phyloP scores from a whole-genome alignment of 176 grass and related monocot species.

The Typha latifolia region DNA sequence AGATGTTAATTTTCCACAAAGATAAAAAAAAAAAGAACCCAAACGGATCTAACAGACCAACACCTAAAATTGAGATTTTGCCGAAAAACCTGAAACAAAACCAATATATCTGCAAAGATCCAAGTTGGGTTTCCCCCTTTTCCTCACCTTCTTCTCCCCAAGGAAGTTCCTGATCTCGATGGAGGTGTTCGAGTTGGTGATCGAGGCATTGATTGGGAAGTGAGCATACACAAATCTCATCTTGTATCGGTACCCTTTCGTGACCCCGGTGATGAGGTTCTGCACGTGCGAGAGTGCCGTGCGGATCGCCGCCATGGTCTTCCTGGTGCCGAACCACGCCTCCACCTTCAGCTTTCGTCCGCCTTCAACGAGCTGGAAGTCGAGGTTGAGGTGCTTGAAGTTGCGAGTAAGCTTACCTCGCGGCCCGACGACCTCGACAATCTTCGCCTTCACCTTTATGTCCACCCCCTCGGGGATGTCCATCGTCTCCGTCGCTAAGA shows the following conservation, averaged over 20 bases:
- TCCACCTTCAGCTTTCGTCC: conserved; percentile 81
- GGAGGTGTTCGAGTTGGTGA: conserved; percentile 43
- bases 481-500: conserved; percentile 71
- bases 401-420: conserved; percentile 70
- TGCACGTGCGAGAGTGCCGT: conserved; percentile 90
- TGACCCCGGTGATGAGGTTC: conserved; percentile 83
- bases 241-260: conserved; percentile 82
- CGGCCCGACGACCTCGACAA: conserved; percentile 62
- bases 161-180: conserved; percentile 97
- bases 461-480: conserved; percentile 72
- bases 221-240: conserved; percentile 89
- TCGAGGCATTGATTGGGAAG: conserved; percentile 93
- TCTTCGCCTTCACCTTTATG: conserved; percentile 54
- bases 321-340: conserved; percentile 86
- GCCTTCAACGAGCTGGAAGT: conserved; percentile 73
- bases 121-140: not conserved
- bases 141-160: conserved; percentile 74
- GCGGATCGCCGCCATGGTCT: conserved; percentile 85
- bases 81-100: too few species aligned
- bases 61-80: too few species aligned
- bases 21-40: too few species aligned
- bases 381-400: conserved; percentile 98
- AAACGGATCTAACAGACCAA: too few species aligned
- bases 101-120: too few species aligned
- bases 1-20: too few species aligned